phyloP scores from a whole-genome alignment of 371 early-diverging fungal genomes.

The Rhizoclosmatium hyalinum region DNA sequence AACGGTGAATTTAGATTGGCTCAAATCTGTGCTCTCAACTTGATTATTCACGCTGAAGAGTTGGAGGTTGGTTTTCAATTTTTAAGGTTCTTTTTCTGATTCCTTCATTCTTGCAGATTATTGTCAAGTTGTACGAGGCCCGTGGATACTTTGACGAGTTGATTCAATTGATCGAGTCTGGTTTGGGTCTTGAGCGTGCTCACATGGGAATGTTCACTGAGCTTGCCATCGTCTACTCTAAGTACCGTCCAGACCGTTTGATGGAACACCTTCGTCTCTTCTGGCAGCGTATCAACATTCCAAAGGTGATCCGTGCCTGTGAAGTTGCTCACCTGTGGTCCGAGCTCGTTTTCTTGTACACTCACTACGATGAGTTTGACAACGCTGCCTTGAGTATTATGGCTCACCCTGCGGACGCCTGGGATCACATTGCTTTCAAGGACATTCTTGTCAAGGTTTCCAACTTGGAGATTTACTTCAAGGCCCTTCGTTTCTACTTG shows the following conservation, averaged over 20 bases:
- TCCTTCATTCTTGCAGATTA: slow-evolving; percentile 43
- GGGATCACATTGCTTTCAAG: slow-evolving; percentile 96
- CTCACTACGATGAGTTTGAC: slow-evolving; percentile 97
- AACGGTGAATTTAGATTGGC: slow-evolving; percentile 94
- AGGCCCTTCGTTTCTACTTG: slow-evolving; percentile 94
- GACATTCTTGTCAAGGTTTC: slow-evolving; percentile 94
- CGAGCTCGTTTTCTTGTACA: slow-evolving; percentile 95
- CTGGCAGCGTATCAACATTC: slow-evolving; percentile 96
- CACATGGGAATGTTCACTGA: slow-evolving; percentile 99
- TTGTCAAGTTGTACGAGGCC: slow-evolving; percentile 86
- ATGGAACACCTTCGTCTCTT: slow-evolving; percentile 96
- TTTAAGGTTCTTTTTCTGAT: background rate
- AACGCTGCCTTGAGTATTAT: slow-evolving; percentile 95
- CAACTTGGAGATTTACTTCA: slow-evolving; percentile 96
- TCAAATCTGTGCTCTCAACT: slow-evolving; percentile 95
- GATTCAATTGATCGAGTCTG: slow-evolving; percentile 87
- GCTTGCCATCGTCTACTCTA: slow-evolving; percentile 93
- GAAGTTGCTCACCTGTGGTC: slow-evolving; percentile 94
- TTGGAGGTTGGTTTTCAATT: slow-evolving; percentile 59
- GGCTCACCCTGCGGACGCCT: slow-evolving; percentile 88
- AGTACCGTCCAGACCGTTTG: slow-evolving; percentile 90
- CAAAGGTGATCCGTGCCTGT: slow-evolving; percentile 95
- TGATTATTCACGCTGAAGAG: slow-evolving; percentile 97
- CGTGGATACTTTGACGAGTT: slow-evolving; percentile 91
- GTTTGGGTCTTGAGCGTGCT: slow-evolving; percentile 94